A percentile compares a stretch with the other conserved stretches of the same genome.
phyloP scores from a whole-genome alignment of 192 early-diverging fungal genomes.

The Coemansia sp. region DNA sequence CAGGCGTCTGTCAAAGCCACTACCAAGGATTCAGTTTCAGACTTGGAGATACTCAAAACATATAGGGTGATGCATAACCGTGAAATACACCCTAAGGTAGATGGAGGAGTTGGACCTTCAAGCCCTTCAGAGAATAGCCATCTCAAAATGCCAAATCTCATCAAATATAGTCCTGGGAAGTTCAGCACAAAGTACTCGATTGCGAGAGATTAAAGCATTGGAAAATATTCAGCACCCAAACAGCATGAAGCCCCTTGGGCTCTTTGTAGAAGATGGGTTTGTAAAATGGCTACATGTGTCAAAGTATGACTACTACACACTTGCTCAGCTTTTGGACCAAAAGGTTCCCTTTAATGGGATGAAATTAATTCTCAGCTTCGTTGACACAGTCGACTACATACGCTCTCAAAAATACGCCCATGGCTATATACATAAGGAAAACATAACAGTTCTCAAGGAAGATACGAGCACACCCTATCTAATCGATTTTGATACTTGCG shows the following conservation, averaged over 20 bases:
- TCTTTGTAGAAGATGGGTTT: neutral
- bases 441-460: constrained; percentile 6
- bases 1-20: no score
- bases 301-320: constrained; percentile 12
- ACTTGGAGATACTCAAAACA: no score
- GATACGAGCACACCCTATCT: constrained; percentile 7
- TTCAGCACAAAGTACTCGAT: no score
- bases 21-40: no score
- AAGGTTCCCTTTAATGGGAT: constrained; percentile 1
- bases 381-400: constrained; percentile 9
- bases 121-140: no score
- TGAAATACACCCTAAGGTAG: no score
- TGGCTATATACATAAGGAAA: constrained; percentile 9
- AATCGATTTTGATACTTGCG: constrained; percentile 13
- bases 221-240: no score
- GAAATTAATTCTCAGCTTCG: constrained; percentile 1
- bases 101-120: no score
- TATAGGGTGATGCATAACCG: no score
- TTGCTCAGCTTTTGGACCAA: neutral
- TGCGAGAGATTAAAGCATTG: no score
- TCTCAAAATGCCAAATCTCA: no score
- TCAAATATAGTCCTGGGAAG: no score
- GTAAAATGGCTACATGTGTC: neutral
- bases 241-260: neutral
- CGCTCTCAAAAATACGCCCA: neutral